Percentiles rank a stretch among this genome's conserved stretches.
These are phyloP conservation scores for Paramecium sexaurelia DNA, from an alignment of 73 alveolate genomes.

Conservation along the genomic window DNA sequence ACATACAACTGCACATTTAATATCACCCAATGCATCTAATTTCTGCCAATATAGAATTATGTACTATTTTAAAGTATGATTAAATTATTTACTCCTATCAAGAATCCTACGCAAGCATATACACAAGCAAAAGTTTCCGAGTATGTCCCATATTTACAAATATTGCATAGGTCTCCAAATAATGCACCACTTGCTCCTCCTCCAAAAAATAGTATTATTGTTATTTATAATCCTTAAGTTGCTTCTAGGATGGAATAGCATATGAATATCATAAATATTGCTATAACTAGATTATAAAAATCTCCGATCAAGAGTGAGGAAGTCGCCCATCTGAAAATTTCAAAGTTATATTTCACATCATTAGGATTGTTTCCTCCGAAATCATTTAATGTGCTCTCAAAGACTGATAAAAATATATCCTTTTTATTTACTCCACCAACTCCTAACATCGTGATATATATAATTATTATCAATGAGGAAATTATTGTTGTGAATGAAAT, in stretches of 20 bases:
- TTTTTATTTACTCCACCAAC: neutral
- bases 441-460: neutral
- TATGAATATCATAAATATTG: neutral
- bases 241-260: constrained; percentile 10
- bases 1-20: neutral
- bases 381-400: neutral
- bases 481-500: constrained; percentile 14
- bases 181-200: constrained; percentile 34
- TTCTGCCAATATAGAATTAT: constrained; percentile 14
- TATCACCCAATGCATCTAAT: constrained; percentile 28
- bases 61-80: neutral
- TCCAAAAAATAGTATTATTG: neutral
- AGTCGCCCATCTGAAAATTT: neutral
- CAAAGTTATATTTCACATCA: neutral
- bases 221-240: neutral
- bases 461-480: neutral
- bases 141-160: neutral
- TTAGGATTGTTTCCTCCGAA: constrained; percentile 14
- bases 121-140: neutral
- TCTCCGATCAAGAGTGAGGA: neutral
- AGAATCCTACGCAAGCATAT: constrained; percentile 6
- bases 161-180: constrained; percentile 42
- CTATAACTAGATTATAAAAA: neutral
- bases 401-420: neutral
- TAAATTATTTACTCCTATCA: constrained; percentile 9